Evolutionary conservation across 208 protist species (phyloP), one percentile per base, ranked within the genome.

Genomic region (Naegleria lovaniensis): DNA sequence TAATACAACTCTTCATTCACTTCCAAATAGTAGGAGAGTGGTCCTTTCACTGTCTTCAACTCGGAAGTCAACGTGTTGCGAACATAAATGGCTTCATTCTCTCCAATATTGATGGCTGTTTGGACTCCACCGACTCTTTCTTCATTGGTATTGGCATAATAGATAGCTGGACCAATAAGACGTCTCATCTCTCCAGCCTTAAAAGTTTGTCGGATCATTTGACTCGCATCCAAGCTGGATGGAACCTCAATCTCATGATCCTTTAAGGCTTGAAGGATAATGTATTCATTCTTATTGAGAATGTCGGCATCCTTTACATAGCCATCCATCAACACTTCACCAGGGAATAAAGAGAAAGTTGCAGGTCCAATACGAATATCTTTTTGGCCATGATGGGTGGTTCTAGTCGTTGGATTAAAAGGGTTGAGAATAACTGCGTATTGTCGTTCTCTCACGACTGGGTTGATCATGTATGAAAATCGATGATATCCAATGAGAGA

Each of bases 1-100:
- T 79, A 11, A 40, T 76, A 89, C 25, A 96, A 91, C 90, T 96
- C 94, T 92, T 96, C 95, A 89, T 95, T 92, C 52, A 94, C 91
- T 76, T 92, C 91, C 9, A 96, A 90, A 93, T 96, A 96, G 93
- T 96, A 96, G 33, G 94, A 94, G 83, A 29, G 29, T 48, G 95
- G 95, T 41, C 96, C 96, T 39, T 94, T 92, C 39, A 97, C 91
- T 55, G 93, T 51, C 40, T 86, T 88, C 11, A 79, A 33, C 90
- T 41, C 96, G 93, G 90, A 96, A 93, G 95, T 96, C 38, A 91
- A 40, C 22, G 58, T 94, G 92, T 97, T 91, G 48, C 95, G 93
- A 59, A 97, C 94, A 91, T 97, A 97, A 85, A 97, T 90, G 55
- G 95, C 96, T 86, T 96, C 93, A 29, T 94, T 93, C 51, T 96